These are phyloP conservation scores for Trichosporon ovoides DNA, from an alignment of 1,284 basidiomycete genomes.

Conservation along the genomic window DNA sequence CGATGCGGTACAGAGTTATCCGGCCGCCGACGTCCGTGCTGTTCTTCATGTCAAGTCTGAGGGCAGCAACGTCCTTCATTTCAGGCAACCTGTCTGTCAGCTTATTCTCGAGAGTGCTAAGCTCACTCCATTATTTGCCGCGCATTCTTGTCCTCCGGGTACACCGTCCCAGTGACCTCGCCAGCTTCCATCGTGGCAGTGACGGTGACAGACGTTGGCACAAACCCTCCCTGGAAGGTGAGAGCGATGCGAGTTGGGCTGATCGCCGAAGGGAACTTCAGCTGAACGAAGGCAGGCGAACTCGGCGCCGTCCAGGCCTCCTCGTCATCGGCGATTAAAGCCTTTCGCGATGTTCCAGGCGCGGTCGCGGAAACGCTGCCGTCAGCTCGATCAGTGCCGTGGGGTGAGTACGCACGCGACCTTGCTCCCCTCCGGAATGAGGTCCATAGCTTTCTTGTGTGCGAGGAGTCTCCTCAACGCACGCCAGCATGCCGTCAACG, in stretches of 20 bases:
- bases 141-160: slow-evolving; percentile 44
- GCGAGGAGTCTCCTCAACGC: no score
- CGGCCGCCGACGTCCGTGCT: slow-evolving; percentile 47
- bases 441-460: slow-evolving; percentile 6
- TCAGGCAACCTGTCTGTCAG: slow-evolving; percentile 9
- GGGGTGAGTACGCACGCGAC: neutral
- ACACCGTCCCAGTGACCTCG: slow-evolving; percentile 37
- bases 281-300: slow-evolving; percentile 33
- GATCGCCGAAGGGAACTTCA: slow-evolving; percentile 37
- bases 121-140: slow-evolving; percentile 46
- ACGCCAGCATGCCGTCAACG: no score
- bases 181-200: slow-evolving; percentile 26
- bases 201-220: slow-evolving; percentile 31
- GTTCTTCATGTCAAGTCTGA: slow-evolving; percentile 42
- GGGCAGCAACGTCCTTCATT: neutral
- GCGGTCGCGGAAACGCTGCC: slow-evolving; percentile 26
- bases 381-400: slow-evolving; percentile 6
- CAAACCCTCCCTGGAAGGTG: slow-evolving; percentile 50
- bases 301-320: slow-evolving; percentile 33
- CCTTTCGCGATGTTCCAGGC: slow-evolving; percentile 25
- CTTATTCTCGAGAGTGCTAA: neutral
- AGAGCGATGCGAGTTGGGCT: slow-evolving; percentile 36
- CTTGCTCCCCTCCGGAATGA: slow-evolving; percentile 13
- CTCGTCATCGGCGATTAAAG: slow-evolving; percentile 26
- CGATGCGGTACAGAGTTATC: slow-evolving; percentile 45